Conservation (phyloP, 1,139 yeast species). For the Magnusiomyces sp. region DNA sequence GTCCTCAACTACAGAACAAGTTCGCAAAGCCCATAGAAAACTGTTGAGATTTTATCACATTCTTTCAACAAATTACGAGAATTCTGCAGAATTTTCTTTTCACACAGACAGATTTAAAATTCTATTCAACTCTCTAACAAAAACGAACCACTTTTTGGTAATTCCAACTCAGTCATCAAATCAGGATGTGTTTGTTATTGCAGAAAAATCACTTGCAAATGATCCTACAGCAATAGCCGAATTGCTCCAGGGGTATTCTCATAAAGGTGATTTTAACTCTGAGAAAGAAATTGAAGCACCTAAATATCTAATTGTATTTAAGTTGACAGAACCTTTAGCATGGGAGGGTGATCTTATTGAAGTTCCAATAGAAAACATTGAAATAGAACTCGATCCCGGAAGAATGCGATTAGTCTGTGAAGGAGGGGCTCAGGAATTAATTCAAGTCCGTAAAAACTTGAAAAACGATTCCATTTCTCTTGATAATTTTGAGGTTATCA, state of each 20-base stretch:
- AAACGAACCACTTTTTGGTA: slow-evolving; percentile 68
- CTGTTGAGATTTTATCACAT: slow-evolving; percentile 68
- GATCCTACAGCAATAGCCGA: slow-evolving; percentile 35
- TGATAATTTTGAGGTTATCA: slow-evolving; percentile 43
- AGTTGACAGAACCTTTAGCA: slow-evolving; percentile 76
- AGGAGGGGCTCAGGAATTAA: slow-evolving; percentile 46
- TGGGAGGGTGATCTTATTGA: slow-evolving; percentile 83
- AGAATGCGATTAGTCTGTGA: slow-evolving; percentile 62
- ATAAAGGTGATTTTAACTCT: too few species aligned
- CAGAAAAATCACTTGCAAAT: slow-evolving; percentile 46
- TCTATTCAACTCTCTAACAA: slow-evolving; percentile 50
- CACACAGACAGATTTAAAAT: slow-evolving; percentile 41
- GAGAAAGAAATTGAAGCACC: slow-evolving; percentile 23
- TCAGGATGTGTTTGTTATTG: slow-evolving; percentile 37
- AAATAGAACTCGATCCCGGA: slow-evolving; percentile 49
- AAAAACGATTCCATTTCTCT: slow-evolving; percentile 4
- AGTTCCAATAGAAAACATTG: slow-evolving; percentile 38
- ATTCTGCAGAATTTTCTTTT: slow-evolving; percentile 61
- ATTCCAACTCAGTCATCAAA: background rate
- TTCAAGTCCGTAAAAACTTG: slow-evolving; percentile 38
- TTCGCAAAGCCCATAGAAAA: slow-evolving; percentile 79
- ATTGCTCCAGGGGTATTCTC: slow-evolving; percentile 31
- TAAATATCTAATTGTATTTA: slow-evolving; percentile 61
- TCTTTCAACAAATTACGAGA: slow-evolving; percentile 64
- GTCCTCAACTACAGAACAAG: slow-evolving; percentile 71